phyloP scores from a whole-genome alignment of 2,329 filamentous ascomycete genomes.

The Cladosporium halotolerans region DNA sequence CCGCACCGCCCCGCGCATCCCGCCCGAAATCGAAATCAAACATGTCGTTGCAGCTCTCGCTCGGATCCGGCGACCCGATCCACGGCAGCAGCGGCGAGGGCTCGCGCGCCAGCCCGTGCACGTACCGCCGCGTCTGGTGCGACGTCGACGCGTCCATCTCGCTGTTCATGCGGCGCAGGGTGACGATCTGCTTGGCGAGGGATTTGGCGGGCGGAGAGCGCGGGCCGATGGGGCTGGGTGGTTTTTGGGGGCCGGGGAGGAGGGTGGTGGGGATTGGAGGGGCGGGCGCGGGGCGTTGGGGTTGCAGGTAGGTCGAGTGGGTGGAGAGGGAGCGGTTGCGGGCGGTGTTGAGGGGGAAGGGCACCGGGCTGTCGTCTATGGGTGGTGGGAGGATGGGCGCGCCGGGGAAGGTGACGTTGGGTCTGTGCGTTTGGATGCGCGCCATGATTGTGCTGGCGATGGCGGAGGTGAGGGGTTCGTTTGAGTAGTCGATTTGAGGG shows the following conservation, averaged over 20 bases:
- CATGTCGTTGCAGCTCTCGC: constrained; percentile 16
- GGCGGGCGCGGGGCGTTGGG: constrained; percentile 13
- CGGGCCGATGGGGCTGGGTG: constrained; percentile 22
- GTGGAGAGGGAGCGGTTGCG: constrained; percentile 9
- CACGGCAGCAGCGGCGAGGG: constrained; percentile 30
- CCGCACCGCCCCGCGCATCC: neutral
- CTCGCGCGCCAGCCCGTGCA: constrained; percentile 35
- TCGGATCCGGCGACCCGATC: constrained; percentile 14
- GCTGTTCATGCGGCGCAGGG: constrained; percentile 40
- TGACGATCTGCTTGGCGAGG: constrained; percentile 34
- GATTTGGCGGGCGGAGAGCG: constrained; percentile 32
- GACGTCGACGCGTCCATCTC: constrained; percentile 26
- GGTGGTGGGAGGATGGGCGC: constrained; percentile 24
- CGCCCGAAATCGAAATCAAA: constrained; percentile 24
- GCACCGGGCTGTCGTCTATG: constrained; percentile 3
- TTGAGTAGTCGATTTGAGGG: neutral
- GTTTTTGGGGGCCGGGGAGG: constrained; percentile 1
- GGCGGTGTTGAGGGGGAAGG: constrained; percentile 8
- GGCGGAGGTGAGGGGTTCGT: constrained; percentile 25
- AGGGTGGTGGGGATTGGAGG: constrained; percentile 5
- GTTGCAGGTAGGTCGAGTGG: constrained; percentile 7
- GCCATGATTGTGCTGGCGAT: constrained; percentile 30
- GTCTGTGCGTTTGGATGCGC: constrained; percentile 10
- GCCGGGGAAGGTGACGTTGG: constrained; percentile 16
- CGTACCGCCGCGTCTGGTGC: constrained; percentile 33